phyloP scores from a whole-genome alignment of 2,329 filamentous ascomycete genomes.

The Moelleriella libera region DNA sequence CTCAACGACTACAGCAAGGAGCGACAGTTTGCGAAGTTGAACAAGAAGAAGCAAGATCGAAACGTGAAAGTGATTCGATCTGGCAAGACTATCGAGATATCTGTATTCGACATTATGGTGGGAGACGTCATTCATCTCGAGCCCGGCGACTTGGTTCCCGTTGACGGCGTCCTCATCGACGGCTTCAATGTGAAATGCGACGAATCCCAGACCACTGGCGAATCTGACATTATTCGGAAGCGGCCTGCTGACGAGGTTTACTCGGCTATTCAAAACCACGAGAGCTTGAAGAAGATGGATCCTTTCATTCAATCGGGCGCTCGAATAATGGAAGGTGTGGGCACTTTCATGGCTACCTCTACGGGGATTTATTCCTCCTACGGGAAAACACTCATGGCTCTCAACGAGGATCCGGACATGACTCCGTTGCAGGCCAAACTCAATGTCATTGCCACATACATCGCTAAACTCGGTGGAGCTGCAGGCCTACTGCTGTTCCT shows the following conservation, averaged over 20 bases:
- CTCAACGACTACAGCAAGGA: conserved; percentile 73
- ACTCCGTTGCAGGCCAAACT: conserved; percentile 67
- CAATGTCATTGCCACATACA: conserved; percentile 61
- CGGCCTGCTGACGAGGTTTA: conserved; percentile 52
- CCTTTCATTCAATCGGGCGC: conserved; percentile 77
- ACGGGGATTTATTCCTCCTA: conserved; percentile 62
- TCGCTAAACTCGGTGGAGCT: conserved; percentile 62
- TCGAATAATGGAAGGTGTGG: conserved; percentile 64
- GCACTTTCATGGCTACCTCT: conserved; percentile 60
- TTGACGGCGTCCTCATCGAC: conserved; percentile 59
- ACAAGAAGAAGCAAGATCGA: conserved; percentile 67
- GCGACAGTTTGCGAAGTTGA: conserved; percentile 63
- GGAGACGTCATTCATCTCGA: conserved; percentile 63
- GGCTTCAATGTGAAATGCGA: conserved; percentile 65
- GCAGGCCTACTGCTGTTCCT: conserved; percentile 71
- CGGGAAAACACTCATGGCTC: conserved; percentile 59
- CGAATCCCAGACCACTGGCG: conserved; percentile 66
- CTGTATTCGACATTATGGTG: conserved; percentile 53
- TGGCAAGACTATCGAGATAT: conserved; percentile 54
- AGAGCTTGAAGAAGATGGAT: conserved; percentile 58
- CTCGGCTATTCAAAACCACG: conserved; percentile 51
- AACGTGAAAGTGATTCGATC: conserved; percentile 58
- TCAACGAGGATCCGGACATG: conserved; percentile 61
- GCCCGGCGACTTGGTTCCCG: conserved; percentile 60
- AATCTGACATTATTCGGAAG: conserved; percentile 64